Evolutionary conservation across 805 yeast genomes (phyloP), one percentile per base, ranked within the genome.

Genomic region (Teunomyces tritomae): DNA sequence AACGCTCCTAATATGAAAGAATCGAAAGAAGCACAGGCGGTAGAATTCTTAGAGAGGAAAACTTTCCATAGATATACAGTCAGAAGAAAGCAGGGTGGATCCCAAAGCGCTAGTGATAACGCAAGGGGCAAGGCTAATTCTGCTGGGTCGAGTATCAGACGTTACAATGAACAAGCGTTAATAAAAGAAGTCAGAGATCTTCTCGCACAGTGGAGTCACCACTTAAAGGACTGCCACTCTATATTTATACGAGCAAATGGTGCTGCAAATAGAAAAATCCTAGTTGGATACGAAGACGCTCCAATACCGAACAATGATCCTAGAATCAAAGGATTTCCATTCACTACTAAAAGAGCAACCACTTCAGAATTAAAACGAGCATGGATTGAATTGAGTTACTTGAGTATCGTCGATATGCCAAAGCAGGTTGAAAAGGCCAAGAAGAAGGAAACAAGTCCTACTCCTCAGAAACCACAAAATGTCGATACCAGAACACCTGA

Each of bases 21-120:
- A 45, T 74, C 78, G 10, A 61, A 78, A n/a, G 71, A 77, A 39
- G 82, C 79, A 46, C 89, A 83, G 63, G 77, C 80, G 13, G 95
- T 85, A 14, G 78, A 75, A 43, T 64, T 91, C 7, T 45, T 90
- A 2, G 85, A 73, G 13, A 89, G 89, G 49, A 92, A 90, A 59
- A 87, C 97, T 0, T 89, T 88, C 65, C 99, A 92, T 64, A 76
- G 98, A 55, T 94, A 94, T 61, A 94, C 99, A 2, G 90, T 97
- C 1, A 83, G 99, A 71, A 79, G 97, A 54, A 94, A 94, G 61
- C 99, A 94, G 66, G 99, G 99, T 73, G 99, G 99, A 1, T 80
- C 97, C 0, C 99, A 94, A 63, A 81, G 91, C 54, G 91, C 97
- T 1, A 85, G 81, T 66, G 99, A 94, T 66, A 89, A 85, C 59